Evolutionary conservation across 2,329 filamentous ascomycete species (phyloP).

Genomic region (Trichocomaceae sp.): DNA sequence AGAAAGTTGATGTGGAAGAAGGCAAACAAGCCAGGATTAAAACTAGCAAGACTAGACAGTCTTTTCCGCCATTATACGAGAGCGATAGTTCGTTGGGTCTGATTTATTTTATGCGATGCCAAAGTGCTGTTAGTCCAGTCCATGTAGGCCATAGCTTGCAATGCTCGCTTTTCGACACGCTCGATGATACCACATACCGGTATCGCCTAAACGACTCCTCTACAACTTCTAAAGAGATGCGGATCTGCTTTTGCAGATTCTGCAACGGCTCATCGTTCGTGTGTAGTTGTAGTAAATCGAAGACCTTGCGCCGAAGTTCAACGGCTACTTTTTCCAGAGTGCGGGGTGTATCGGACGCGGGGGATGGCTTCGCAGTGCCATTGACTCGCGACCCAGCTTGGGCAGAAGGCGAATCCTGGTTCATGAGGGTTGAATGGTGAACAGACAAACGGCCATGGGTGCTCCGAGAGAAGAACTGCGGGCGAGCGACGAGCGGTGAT

Average conservation of each 20-base stretch:
- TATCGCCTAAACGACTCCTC: slow-evolving; percentile 13
- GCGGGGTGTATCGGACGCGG: slow-evolving; percentile 7
- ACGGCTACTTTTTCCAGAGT: slow-evolving; percentile 11
- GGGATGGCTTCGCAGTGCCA: slow-evolving; percentile 3
- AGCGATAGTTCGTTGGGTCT: slow-evolving; percentile 13
- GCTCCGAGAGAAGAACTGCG: background rate
- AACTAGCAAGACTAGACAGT: slow-evolving; percentile 14
- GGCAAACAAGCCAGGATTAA: slow-evolving; percentile 13
- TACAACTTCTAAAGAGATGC: slow-evolving; percentile 12
- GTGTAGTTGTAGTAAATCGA: slow-evolving; percentile 3
- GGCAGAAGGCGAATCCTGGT: slow-evolving; percentile 1
- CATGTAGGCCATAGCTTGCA: background rate
- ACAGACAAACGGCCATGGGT: slow-evolving; percentile 4
- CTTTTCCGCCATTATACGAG: slow-evolving; percentile 15
- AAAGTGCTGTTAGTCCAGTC: background rate
- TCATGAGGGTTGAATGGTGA: background rate
- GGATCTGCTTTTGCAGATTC: slow-evolving; percentile 11
- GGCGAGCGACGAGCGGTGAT: background rate
- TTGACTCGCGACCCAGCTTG: slow-evolving; percentile 9
- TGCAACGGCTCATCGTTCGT: slow-evolving; percentile 10
- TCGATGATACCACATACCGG: slow-evolving; percentile 7
- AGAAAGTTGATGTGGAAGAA: background rate
- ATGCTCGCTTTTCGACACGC: no score
- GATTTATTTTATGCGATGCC: background rate
- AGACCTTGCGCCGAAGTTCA: slow-evolving; percentile 10